phyloP scores from a whole-genome alignment of 2,329 filamentous ascomycete species.

The Dothideomycetidae sp. region DNA sequence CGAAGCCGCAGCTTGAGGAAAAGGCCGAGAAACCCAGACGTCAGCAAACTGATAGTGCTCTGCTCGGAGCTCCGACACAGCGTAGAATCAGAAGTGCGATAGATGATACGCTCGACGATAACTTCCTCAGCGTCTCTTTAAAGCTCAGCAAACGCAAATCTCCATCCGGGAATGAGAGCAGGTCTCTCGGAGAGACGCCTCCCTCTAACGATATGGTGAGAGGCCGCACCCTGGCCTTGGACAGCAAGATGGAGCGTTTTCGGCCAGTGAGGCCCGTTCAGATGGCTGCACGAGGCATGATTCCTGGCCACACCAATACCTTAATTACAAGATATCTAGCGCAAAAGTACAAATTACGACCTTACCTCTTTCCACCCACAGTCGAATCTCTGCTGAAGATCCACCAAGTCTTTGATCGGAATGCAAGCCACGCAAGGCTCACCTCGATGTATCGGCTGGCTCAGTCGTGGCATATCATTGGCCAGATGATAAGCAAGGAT shows the following conservation, averaged over 20 bases:
- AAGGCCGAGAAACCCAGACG: constrained; percentile 1
- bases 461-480: constrained; percentile 45
- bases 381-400: constrained; percentile 24
- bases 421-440: constrained; percentile 39
- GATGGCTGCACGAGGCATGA: constrained; percentile 33
- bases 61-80: constrained; percentile 32
- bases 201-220: constrained; percentile 33
- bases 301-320: constrained; percentile 30
- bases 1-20: constrained; percentile 1
- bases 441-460: constrained; percentile 38
- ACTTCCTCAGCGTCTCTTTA: constrained; percentile 33
- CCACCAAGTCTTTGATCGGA: constrained; percentile 35
- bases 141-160: constrained; percentile 23
- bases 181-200: constrained; percentile 40
- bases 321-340: constrained; percentile 29
- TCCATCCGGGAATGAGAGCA: constrained; percentile 26
- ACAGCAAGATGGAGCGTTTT: constrained; percentile 17
- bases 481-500: constrained; percentile 36
- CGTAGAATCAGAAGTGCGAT: constrained; percentile 31
- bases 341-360: constrained; percentile 30
- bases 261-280: constrained; percentile 26
- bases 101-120: constrained; percentile 45
- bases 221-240: constrained; percentile 36
- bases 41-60: constrained; percentile 18
- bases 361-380: constrained; percentile 25